phyloP scores from a whole-genome alignment of 1,284 basidiomycete species.

The Vanrija humicola region DNA sequence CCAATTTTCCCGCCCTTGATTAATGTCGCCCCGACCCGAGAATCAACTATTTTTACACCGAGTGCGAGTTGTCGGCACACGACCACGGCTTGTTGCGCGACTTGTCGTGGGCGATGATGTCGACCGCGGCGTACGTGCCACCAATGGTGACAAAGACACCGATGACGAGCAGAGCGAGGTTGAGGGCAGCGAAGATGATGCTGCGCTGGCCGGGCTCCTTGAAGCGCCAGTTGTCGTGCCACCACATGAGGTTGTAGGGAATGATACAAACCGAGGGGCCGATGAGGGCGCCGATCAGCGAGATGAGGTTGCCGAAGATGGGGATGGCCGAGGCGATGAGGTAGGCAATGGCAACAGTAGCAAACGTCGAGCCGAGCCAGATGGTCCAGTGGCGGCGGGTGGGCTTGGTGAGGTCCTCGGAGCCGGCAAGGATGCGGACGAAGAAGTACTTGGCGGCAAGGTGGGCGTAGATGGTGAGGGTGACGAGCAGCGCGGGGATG shows the following conservation, averaged over 20 bases:
- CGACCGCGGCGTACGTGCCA: slow-evolving; percentile 35
- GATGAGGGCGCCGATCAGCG: slow-evolving; percentile 36
- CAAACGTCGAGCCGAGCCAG: slow-evolving; percentile 26
- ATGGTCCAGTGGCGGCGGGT: slow-evolving; percentile 29
- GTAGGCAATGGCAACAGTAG: slow-evolving; percentile 27
- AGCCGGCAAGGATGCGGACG: slow-evolving; percentile 29
- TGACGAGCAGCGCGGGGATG: slow-evolving; percentile 39
- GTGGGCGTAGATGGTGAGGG: slow-evolving; percentile 21
- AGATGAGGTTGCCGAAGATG: slow-evolving; percentile 30
- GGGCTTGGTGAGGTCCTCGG: slow-evolving; percentile 28
- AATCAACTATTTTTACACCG: neutral
- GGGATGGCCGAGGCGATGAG: slow-evolving; percentile 34
- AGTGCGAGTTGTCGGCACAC: slow-evolving; percentile 36
- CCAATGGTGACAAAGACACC: slow-evolving; percentile 29
- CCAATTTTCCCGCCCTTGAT: too few relatives aligned
- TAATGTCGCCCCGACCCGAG: too few relatives aligned
- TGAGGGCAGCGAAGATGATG: slow-evolving; percentile 7
- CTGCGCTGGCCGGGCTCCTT: slow-evolving; percentile 1
- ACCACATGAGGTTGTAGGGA: slow-evolving; percentile 31
- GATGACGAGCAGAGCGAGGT: slow-evolving; percentile 20
- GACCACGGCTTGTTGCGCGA: slow-evolving; percentile 29
- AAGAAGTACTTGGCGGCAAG: slow-evolving; percentile 39
- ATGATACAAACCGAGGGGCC: slow-evolving; percentile 29
- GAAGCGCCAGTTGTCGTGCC: slow-evolving; percentile 24
- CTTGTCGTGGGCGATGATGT: slow-evolving; percentile 25